These are phyloP conservation scores for Tuber microsphaerosporum DNA, from an alignment of 495 filamentous ascomycete species.

Conservation along the genomic window DNA sequence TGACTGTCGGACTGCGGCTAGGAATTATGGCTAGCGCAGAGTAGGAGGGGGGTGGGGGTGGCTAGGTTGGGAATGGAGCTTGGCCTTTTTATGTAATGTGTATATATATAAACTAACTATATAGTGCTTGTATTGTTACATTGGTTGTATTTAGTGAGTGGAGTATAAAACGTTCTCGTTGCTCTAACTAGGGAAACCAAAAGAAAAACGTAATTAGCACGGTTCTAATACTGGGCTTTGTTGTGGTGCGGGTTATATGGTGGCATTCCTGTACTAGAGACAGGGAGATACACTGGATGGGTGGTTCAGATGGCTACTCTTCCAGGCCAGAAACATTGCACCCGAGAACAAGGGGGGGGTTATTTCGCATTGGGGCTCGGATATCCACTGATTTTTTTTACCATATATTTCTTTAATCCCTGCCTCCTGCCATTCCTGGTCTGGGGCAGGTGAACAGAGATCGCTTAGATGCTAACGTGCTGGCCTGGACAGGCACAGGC, in stretches of 20 bases:
- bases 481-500: neutral
- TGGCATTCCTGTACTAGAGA: neutral
- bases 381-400: neutral
- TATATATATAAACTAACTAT: no score
- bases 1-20: neutral
- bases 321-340: neutral
- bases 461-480: constrained; percentile 2
- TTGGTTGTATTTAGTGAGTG: neutral
- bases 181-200: neutral
- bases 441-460: neutral
- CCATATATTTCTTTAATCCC: neutral
- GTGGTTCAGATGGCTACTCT: neutral
- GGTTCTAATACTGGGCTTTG: neutral
- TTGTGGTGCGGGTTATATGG: neutral
- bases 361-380: neutral
- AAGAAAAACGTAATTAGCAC: neutral
- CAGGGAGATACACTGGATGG: no score
- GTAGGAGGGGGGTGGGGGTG: constrained; percentile 8
- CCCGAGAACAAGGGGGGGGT: neutral
- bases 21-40: neutral
- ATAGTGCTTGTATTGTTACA: no score
- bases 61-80: neutral
- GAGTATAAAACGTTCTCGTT: neutral
- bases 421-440: neutral
- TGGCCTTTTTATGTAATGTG: neutral